Conservation (phyloP, 1,284 basidiomycete genomes). For the Exsudoporus floridanus region DNA sequence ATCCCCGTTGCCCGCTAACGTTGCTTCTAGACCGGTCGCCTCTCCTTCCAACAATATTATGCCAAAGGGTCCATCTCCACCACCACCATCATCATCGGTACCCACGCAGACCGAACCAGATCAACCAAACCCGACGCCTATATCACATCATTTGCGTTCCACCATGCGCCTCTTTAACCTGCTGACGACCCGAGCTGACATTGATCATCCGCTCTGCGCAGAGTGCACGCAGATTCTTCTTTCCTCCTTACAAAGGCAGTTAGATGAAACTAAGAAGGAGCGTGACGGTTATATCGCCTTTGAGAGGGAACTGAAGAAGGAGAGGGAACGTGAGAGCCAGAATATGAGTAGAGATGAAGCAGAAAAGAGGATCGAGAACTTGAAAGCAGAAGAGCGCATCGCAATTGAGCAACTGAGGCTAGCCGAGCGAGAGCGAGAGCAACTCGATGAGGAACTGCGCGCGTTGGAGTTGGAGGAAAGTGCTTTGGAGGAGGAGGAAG, state of each 20-base stretch:
- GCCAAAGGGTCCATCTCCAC: slow-evolving; percentile 21
- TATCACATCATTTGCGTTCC: slow-evolving; percentile 76
- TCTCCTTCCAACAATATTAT: slow-evolving; percentile 34
- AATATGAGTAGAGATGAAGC: slow-evolving; percentile 60
- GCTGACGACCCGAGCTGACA: slow-evolving; percentile 75
- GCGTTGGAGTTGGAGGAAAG: slow-evolving; percentile 76
- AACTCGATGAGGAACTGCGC: slow-evolving; percentile 72
- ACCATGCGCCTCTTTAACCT: slow-evolving; percentile 76
- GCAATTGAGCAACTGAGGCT: slow-evolving; percentile 73
- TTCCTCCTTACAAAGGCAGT: slow-evolving; percentile 72
- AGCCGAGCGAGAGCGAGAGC: slow-evolving; percentile 72
- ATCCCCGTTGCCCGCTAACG: slow-evolving; percentile 40
- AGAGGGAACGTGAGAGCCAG: slow-evolving; percentile 65
- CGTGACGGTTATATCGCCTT: slow-evolving; percentile 91
- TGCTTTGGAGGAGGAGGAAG: slow-evolving; percentile 72
- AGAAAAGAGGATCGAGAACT: slow-evolving; percentile 67
- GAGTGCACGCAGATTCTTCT: slow-evolving; percentile 90
- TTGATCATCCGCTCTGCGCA: slow-evolving; percentile 94
- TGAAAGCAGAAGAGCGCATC: slow-evolving; percentile 72
- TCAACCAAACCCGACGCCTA: slow-evolving; percentile 64
- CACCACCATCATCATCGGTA: slow-evolving; percentile 23
- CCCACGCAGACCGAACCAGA: slow-evolving; percentile 44
- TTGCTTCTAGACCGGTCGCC: slow-evolving; percentile 42
- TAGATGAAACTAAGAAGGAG: slow-evolving; percentile 90
- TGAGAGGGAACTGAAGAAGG: slow-evolving; percentile 81